phyloP scores from a whole-genome alignment of 1,139 yeast genomes.

The Kluyveromyces sp. region DNA sequence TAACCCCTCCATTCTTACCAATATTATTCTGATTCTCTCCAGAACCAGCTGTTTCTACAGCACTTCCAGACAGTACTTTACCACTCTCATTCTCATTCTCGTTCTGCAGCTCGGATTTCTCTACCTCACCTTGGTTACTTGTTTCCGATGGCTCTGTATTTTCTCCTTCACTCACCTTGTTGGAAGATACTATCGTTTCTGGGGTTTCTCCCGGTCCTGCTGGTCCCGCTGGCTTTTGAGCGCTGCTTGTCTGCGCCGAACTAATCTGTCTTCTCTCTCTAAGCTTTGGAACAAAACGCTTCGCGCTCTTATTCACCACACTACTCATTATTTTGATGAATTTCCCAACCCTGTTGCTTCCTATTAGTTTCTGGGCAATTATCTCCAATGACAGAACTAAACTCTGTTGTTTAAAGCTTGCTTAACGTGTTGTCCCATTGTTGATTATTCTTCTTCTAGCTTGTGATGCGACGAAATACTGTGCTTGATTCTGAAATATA shows the following conservation, averaged over 20 bases:
- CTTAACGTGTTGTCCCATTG: not conserved
- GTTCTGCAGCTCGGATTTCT: not conserved
- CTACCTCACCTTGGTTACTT: not conserved
- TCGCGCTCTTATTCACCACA: slow-evolving; percentile 34
- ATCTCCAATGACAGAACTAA: not conserved
- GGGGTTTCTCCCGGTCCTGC: slow-evolving; percentile 7
- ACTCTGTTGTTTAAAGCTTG: not conserved
- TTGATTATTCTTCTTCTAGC: no score
- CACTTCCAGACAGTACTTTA: not conserved
- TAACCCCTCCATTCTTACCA: slow-evolving; percentile 3
- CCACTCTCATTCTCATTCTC: slow-evolving; percentile 3
- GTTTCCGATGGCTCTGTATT: not conserved
- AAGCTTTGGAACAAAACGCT: slow-evolving; percentile 34
- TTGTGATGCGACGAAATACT: no score
- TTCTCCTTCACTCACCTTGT: not conserved
- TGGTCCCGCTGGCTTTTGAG: slow-evolving; percentile 1
- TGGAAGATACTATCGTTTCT: slow-evolving; percentile 1
- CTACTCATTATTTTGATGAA: slow-evolving; percentile 23
- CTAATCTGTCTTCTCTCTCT: slow-evolving; percentile 31
- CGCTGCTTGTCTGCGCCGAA: slow-evolving; percentile 5
- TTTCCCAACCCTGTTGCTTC: not conserved
- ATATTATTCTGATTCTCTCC: no score
- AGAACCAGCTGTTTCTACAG: no score
- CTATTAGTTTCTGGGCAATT: not conserved
- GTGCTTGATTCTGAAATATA: not conserved